Conservation (phyloP, 345 rosid species). For the Bruguiera gymnorhiza region DNA sequence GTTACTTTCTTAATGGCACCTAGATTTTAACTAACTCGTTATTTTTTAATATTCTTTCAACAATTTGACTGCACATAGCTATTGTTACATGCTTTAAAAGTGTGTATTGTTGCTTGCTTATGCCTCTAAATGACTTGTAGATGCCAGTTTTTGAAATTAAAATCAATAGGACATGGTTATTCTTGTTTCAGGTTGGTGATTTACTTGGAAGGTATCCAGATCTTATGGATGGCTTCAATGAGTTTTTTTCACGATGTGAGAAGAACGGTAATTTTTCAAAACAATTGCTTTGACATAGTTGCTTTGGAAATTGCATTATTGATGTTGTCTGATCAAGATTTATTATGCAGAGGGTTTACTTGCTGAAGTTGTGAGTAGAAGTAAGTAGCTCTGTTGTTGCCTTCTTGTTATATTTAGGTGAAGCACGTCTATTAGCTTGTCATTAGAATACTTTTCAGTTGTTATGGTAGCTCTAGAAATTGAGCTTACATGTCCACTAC, state of each 20-base stretch:
- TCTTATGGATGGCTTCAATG: slow-evolving; percentile 78
- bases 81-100: too few species aligned
- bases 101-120: neutral
- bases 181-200: slow-evolving; percentile 55
- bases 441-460: too few species aligned
- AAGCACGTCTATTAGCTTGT: too few species aligned
- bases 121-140: neutral
- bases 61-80: neutral
- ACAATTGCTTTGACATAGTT: slow-evolving; percentile 17
- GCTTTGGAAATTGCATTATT: slow-evolving; percentile 12
- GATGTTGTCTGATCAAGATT: slow-evolving; percentile 20
- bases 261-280: slow-evolving; percentile 57
- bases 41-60: slow-evolving; percentile 6
- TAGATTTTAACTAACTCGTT: neutral
- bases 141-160: slow-evolving; percentile 4
- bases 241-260: slow-evolving; percentile 79
- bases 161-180: slow-evolving; percentile 13
- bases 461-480: too few species aligned
- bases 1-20: neutral
- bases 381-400: slow-evolving; percentile 44
- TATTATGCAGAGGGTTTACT: slow-evolving; percentile 76
- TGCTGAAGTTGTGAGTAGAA: slow-evolving; percentile 75
- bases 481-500: too few species aligned
- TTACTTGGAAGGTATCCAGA: slow-evolving; percentile 80
- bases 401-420: neutral